Conservation (phyloP, 1,139 yeast genomes). For the Scheffersomyces illinoinensis region DNA sequence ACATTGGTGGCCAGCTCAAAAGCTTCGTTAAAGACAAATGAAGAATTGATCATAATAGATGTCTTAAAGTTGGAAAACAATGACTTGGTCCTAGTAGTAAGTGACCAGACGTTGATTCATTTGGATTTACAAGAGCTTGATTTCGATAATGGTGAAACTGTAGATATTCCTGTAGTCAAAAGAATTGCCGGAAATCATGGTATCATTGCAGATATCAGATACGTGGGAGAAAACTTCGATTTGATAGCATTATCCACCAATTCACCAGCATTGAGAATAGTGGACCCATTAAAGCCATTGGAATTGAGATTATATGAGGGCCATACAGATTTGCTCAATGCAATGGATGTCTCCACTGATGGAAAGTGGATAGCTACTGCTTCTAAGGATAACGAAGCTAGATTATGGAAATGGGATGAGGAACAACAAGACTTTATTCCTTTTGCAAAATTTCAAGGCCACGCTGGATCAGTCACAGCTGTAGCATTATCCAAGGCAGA, state of each 20-base stretch:
- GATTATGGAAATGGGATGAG: slow-evolving; percentile 70
- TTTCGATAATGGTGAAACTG: slow-evolving; percentile 20
- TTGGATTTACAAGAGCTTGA: slow-evolving; percentile 32
- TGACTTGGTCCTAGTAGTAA: slow-evolving; percentile 49
- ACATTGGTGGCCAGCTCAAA: slow-evolving; percentile 46
- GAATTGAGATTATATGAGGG: slow-evolving; percentile 72
- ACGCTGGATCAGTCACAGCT: slow-evolving; percentile 84
- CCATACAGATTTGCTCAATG: slow-evolving; percentile 82
- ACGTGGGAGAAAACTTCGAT: slow-evolving; percentile 63
- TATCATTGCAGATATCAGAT: slow-evolving; percentile 84
- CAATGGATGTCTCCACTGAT: slow-evolving; percentile 73
- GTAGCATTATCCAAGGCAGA: slow-evolving; percentile 67
- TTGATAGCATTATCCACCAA: slow-evolving; percentile 85
- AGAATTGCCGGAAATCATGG: slow-evolving; percentile 93
- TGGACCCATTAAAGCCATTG: slow-evolving; percentile 57
- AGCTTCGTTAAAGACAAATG: slow-evolving; percentile 56
- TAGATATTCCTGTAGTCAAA: slow-evolving; percentile 44
- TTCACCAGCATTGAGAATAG: slow-evolving; percentile 83
- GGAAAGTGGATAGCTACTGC: slow-evolving; percentile 92
- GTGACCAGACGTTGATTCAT: slow-evolving; percentile 81
- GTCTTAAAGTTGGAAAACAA: slow-evolving; percentile 38
- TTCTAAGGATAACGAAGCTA: slow-evolving; percentile 85
- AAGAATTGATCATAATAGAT: slow-evolving; percentile 69
- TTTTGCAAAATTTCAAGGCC: slow-evolving; percentile 75
- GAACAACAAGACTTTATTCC: slow-evolving; percentile 45